Evolutionary conservation across 805 yeast species (phyloP), one percentile per base, ranked within the genome.

Genomic region (Metschnikowia kunwiensis): DNA sequence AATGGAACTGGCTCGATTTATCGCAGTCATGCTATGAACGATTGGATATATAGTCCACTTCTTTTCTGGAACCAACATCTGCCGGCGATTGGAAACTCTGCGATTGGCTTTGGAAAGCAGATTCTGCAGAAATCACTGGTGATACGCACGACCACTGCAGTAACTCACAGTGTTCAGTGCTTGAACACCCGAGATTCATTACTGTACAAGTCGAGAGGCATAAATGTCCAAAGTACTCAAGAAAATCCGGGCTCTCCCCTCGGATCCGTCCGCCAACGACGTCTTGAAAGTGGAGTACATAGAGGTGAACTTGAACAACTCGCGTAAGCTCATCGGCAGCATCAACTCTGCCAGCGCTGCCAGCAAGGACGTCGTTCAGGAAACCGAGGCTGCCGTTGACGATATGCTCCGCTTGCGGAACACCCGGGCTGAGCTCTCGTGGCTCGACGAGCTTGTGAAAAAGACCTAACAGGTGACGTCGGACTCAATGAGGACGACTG

Each of bases 251-350:
- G 59, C 58, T 2, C 54, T 63, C n/a, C 68, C 69, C 2, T 55
- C 66, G 5, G 53, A 54, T 24, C 58, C 67, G 2, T 43, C 51
- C 11, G 42, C 53, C 16, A 56, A 62, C 27, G 70, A 64, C 39
- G 49, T 53, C 27, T 50, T 64, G 30, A 61, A 61, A 32, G 43
- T 55, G 5, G 70, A 64, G 24, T 64, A 62, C 40, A 53, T 64
- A 14, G 68, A 62, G n/a, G 58, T 55, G 27, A 64, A 64, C 38
- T 47, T 64, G 31, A 61, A 62, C 47, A 64, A 64, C 40, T 61
- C 66, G 11, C 50, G 69, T 17, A 60, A 57, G 33, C 51, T 65
- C 24, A 65, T 65, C 14, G 27, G 35, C 17, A 45, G 49, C 30
- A 38, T 56, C 22, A 32, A 43, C 16, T 36, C 36, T 9, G 42